Conservation (phyloP, 805 yeast species). For the Deakozyma indianensis region DNA sequence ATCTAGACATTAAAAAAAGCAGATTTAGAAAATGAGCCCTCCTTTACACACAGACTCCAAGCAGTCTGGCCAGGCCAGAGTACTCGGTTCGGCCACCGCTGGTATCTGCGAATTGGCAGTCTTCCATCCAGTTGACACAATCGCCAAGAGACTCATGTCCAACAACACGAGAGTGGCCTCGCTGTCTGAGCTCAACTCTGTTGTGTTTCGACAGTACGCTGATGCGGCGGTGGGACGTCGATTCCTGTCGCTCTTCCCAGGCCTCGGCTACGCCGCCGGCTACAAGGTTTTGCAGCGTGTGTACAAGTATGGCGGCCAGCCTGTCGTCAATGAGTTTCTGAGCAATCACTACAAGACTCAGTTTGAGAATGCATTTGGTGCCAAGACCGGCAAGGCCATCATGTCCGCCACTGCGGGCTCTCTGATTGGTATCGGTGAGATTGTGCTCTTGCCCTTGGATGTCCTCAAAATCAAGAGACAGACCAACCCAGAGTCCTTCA, state of each 20-base stretch:
- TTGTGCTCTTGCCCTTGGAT: constrained; percentile 86
- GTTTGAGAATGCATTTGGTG: constrained; percentile 70
- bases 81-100: constrained; percentile 95
- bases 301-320: constrained; percentile 98
- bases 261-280: constrained; percentile 95
- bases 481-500: constrained; percentile 99
- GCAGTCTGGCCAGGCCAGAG: constrained; percentile 81
- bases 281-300: constrained; percentile 94
- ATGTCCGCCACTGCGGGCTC: constrained; percentile 97
- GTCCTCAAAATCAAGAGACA: constrained; percentile 97
- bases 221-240: constrained; percentile 54
- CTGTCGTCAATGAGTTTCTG: constrained; percentile 89
- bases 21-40: constrained; percentile 18
- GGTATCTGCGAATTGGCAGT: constrained; percentile 94
- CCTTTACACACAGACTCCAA: constrained; percentile 37
- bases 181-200: constrained; percentile 57
- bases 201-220: constrained; percentile 77
- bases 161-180: constrained; percentile 62
- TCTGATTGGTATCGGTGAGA: constrained; percentile 93
- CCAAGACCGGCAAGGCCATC: constrained; percentile 93
- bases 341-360: constrained; percentile 53
- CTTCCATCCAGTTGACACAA: constrained; percentile 95
- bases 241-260: constrained; percentile 81
- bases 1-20: too few relatives aligned
- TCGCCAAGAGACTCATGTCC: constrained; percentile 91